phyloP scores from a whole-genome alignment of 225 moss, liverwort and hornwort species.

The Physcomitrellopsis africana region DNA sequence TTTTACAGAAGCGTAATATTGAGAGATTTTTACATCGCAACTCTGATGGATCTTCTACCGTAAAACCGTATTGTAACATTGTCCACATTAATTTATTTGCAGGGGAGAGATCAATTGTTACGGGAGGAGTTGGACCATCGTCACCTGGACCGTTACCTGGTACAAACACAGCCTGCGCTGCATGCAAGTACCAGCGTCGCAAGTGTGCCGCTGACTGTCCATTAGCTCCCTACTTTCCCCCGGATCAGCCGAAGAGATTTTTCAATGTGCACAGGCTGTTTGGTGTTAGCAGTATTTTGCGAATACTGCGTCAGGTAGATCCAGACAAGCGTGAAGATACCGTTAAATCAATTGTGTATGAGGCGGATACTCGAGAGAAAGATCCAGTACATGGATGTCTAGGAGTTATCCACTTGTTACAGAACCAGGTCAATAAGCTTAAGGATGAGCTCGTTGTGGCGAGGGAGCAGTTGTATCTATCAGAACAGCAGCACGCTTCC shows the following conservation, averaged over 20 bases:
- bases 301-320: constrained; percentile 64
- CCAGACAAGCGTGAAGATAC: constrained; percentile 57
- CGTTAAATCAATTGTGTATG: constrained; percentile 65
- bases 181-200: constrained; percentile 70
- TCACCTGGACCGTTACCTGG: constrained; percentile 5
- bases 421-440: constrained; percentile 49
- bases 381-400: constrained; percentile 75
- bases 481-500: constrained; percentile 47
- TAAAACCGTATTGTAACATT: background rate
- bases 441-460: constrained; percentile 40
- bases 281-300: constrained; percentile 66
- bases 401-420: constrained; percentile 56
- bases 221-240: constrained; percentile 66
- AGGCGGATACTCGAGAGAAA: constrained; percentile 68
- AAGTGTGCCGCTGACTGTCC: constrained; percentile 70
- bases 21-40: background rate
- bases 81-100: constrained; percentile 1
- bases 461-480: constrained; percentile 38
- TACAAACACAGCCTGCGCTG: constrained; percentile 64
- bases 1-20: background rate
- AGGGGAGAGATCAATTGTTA: constrained; percentile 40
- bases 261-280: constrained; percentile 70
- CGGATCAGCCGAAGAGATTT: constrained; percentile 67
- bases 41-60: background rate
- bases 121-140: constrained; percentile 33